A percentile compares a stretch with the other conserved stretches of the same genome.
Evolutionary conservation across 169 alveolate genomes (phyloP).

Genomic region (Eimeria tenella): DNA sequence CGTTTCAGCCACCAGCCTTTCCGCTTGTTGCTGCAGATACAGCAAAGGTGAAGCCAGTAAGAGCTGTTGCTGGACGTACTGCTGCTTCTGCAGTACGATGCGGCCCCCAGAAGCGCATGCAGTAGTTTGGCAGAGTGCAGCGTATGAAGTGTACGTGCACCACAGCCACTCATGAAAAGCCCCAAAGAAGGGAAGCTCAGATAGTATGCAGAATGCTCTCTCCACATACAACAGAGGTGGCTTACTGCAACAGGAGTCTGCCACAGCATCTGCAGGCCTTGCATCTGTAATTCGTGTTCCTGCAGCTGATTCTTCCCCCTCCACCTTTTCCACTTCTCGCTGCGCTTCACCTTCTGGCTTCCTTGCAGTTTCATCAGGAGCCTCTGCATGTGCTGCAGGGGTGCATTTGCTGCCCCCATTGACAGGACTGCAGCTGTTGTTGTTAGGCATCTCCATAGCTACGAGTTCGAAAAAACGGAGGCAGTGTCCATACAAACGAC

Average conservation of each 20-base stretch:
- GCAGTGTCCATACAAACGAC: slow-evolving; percentile 51
- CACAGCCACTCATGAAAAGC: slow-evolving; percentile 56
- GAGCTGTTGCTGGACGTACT: slow-evolving; percentile 10
- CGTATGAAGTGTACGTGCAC: slow-evolving; percentile 58
- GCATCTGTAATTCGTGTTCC: background rate
- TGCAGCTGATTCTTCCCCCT: background rate
- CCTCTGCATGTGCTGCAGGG: slow-evolving; percentile 17
- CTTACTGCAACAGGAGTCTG: slow-evolving; percentile 2
- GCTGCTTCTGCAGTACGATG: slow-evolving; percentile 60
- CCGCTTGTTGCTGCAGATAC: slow-evolving; percentile 57
- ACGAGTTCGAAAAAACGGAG: slow-evolving; percentile 64
- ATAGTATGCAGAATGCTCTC: slow-evolving; percentile 59
- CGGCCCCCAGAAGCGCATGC: slow-evolving; percentile 41
- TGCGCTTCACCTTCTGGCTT: background rate
- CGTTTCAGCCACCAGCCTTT: slow-evolving; percentile 55
- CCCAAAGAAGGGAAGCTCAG: slow-evolving; percentile 49
- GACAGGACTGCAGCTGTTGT: background rate
- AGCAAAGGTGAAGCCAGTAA: slow-evolving; percentile 43
- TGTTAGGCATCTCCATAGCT: background rate
- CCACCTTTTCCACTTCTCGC: background rate
- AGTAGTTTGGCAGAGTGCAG: slow-evolving; percentile 53
- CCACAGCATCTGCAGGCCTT: background rate
- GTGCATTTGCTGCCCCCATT: no score
- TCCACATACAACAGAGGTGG: slow-evolving; percentile 60
- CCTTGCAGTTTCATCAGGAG: background rate